Base-by-base conservation (phyloP, 352 stramenopile genomes). In the Phytophthora sp. region DNA sequence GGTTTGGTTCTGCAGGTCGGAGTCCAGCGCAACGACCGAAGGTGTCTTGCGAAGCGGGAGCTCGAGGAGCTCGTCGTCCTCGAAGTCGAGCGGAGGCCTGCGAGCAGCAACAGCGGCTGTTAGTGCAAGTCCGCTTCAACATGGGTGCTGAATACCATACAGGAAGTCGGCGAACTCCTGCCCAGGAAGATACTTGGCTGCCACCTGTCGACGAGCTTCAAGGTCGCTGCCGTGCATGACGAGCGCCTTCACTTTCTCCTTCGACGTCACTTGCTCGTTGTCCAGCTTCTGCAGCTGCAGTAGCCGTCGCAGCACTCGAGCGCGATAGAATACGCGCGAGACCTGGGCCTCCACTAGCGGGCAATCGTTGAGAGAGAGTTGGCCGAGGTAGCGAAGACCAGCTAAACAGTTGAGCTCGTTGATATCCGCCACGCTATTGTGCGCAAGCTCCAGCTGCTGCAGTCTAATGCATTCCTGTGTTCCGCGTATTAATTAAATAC, bases 241-340 rank as follows among this genome's bases (percentile, higher is more conserved):
- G 11, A 85, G 67, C 18, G 82, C 81, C 55, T 94, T 94, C 53
- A 91, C 73, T 60, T 91, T 91, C 50, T 92, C 82, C 46, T 84
- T 88, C 13, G 77, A 74, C 1, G 77, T 86, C n/a, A 84, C 73
- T 5, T 62, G 45, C 41, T 91, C 69, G 4, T 64, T 59, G 42
- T 92, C 82, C 35, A 94, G 59, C 21, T 73, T 60, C 7, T 72
- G 45, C 23, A 94, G 62, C 45, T 94, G 82, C 51, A 73, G 66
- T 17, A 91, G 62, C 5, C 85, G 71, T 26, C 82, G 75, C 5
- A 94, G 43, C 23, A 91, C 79, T 32, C 85, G 79, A 28, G 72
- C 80, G 9, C 79, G 77, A 54, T 89, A 94, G 35, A 89, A 80
- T 13, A 82, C 54, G 8, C 35, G 43, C 20, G 70, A 85, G 5